Evolutionary conservation across 345 rosid genomes (phyloP).

Genomic region (Pseudoturritis turrita): DNA sequence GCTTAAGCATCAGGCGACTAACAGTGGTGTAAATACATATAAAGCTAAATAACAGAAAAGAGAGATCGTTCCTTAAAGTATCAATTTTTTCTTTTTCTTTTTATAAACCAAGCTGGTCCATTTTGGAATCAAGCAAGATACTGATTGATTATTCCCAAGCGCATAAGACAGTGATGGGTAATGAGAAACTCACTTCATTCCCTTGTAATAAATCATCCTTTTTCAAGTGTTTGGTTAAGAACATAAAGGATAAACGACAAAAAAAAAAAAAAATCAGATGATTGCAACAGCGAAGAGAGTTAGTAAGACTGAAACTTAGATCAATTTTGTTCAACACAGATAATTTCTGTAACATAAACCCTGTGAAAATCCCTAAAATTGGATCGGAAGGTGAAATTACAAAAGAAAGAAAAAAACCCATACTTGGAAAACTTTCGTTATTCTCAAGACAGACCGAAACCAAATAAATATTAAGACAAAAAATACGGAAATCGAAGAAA

Average conservation of each 20-base stretch:
- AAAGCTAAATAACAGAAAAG: background rate
- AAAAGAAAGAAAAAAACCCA: too few species aligned
- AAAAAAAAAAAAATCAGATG: background rate
- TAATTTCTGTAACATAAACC: too few species aligned
- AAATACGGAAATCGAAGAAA: too few species aligned
- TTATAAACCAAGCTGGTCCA: background rate
- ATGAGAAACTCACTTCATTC: background rate
- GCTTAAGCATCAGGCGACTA: background rate
- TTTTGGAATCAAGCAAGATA: conserved; percentile 13
- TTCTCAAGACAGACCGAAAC: too few species aligned
- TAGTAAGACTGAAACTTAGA: background rate
- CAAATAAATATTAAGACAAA: too few species aligned
- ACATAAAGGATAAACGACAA: background rate
- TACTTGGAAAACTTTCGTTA: too few species aligned
- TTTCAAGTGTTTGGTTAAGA: background rate
- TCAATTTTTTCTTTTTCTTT: background rate
- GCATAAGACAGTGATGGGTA: conserved; percentile 3
- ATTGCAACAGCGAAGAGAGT: too few species aligned
- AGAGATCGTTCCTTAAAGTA: background rate
- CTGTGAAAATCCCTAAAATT: too few species aligned
- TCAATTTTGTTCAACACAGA: too few species aligned
- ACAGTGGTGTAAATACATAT: background rate
- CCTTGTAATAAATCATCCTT: conserved; percentile 1
- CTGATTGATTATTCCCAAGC: background rate
- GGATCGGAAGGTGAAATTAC: too few species aligned